phyloP scores from a whole-genome alignment of 345 rosid species.

The Excoecaria cochinchinensis region DNA sequence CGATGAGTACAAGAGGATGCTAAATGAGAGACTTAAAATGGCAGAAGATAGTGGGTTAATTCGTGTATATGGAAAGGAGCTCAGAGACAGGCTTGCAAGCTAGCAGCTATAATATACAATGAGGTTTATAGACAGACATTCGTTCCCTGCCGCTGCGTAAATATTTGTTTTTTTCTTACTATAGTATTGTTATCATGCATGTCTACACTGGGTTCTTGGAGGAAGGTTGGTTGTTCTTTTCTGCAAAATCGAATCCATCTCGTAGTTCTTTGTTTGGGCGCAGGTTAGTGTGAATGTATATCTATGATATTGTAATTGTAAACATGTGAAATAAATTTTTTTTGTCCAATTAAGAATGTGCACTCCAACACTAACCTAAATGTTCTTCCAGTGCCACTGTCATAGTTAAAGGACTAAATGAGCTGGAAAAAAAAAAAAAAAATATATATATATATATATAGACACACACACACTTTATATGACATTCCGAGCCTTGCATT shows the following conservation, averaged over 20 bases:
- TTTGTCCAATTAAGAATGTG: no score
- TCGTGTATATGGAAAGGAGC: conserved; percentile 61
- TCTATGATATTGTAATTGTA: no score
- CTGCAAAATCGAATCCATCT: background rate
- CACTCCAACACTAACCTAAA: no score
- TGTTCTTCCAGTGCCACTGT: no score
- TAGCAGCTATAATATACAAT: conserved; percentile 3
- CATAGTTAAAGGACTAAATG: no score
- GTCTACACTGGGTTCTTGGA: background rate
- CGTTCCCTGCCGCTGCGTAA: background rate
- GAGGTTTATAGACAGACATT: background rate
- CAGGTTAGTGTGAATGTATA: no score
- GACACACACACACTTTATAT: no score
- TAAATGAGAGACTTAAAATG: conserved; percentile 66
- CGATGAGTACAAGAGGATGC: conserved; percentile 46
- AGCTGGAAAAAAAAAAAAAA: no score
- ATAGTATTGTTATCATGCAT: background rate
- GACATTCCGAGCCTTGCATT: no score
- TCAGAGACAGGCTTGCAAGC: conserved; percentile 50
- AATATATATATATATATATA: no score
- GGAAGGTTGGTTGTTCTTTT: background rate
- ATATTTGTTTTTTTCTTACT: background rate
- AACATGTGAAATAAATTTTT: no score
- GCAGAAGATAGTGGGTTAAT: conserved; percentile 49
- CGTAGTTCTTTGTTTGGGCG: no score